phyloP scores from a whole-genome alignment of 495 filamentous ascomycete genomes.

The Thermothielavioides terrestris region DNA sequence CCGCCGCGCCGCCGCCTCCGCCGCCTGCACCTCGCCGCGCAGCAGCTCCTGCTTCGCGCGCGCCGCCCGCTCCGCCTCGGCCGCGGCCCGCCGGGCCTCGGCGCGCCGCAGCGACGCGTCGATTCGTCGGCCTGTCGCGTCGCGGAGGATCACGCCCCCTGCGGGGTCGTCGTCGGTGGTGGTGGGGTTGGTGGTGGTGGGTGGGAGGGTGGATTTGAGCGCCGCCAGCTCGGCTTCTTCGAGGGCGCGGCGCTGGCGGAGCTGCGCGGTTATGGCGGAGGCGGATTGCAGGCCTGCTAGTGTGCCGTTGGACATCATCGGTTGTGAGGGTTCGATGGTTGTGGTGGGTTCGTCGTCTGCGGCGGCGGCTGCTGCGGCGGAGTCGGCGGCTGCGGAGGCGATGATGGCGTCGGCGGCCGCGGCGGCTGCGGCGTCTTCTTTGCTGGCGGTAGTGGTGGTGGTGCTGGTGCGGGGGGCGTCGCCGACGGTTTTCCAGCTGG shows the following conservation, averaged over 20 bases:
- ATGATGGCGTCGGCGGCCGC: constrained; percentile 78
- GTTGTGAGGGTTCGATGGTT: background rate
- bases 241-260: constrained; percentile 44
- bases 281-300: constrained; percentile 80
- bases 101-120: constrained; percentile 85
- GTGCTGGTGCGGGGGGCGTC: constrained; percentile 34
- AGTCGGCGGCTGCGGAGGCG: constrained; percentile 60
- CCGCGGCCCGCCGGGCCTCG: constrained; percentile 64
- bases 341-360: constrained; percentile 26
- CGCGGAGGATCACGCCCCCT: constrained; percentile 50
- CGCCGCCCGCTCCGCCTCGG: constrained; percentile 60
- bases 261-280: constrained; percentile 65
- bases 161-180: constrained; percentile 18
- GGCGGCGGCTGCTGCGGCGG: constrained; percentile 44
- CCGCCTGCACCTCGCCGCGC: constrained; percentile 76
- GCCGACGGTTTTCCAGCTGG: constrained; percentile 67
- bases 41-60: constrained; percentile 52
- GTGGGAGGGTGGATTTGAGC: constrained; percentile 20
- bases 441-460: background rate
- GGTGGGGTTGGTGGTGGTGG: background rate
- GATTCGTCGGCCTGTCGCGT: constrained; percentile 84
- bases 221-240: constrained; percentile 43
- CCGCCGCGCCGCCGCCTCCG: constrained; percentile 43
- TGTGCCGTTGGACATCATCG: constrained; percentile 74
- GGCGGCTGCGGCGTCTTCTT: constrained; percentile 37